Percentiles rank a stretch among this genome's conserved stretches.
These are phyloP conservation scores for Sanguinoderma infundibulare DNA, from an alignment of 1,284 basidiomycete genomes.

Conservation along the genomic window DNA sequence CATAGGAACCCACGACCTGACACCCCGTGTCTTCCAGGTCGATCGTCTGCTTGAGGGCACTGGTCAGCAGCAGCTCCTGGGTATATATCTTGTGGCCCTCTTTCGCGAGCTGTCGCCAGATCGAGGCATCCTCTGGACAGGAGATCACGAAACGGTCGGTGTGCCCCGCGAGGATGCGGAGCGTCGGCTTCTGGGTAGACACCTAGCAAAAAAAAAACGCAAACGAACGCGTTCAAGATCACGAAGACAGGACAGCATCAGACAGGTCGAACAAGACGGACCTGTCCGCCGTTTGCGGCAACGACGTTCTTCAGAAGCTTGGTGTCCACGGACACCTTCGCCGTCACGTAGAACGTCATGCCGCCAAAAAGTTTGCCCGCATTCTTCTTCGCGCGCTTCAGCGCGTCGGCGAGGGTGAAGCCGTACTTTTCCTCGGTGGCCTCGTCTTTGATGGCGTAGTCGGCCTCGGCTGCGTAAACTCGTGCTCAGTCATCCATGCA, in stretches of 20 bases:
- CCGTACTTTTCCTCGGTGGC: constrained; percentile 65
- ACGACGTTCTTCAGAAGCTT: constrained; percentile 71
- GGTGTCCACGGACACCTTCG: constrained; percentile 55
- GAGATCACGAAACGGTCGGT: constrained; percentile 64
- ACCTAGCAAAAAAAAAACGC: too few relatives aligned
- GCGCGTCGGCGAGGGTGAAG: constrained; percentile 63
- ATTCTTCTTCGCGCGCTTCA: constrained; percentile 56
- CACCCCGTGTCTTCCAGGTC: constrained; percentile 55
- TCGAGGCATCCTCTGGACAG: constrained; percentile 57
- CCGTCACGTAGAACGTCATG: constrained; percentile 76
- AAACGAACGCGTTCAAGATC: not conserved
- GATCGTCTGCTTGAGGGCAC: constrained; percentile 65
- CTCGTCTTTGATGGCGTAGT: constrained; percentile 63
- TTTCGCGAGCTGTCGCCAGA: constrained; percentile 62
- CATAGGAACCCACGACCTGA: constrained; percentile 25
- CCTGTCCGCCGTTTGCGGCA: constrained; percentile 69
- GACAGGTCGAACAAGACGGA: constrained; percentile 40
- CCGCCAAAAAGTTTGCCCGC: constrained; percentile 61
- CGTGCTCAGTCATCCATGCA: not conserved
- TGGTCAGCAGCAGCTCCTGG: constrained; percentile 66
- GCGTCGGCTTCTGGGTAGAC: constrained; percentile 53
- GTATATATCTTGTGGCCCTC: constrained; percentile 66
- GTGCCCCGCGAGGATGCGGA: constrained; percentile 56
- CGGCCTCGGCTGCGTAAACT: constrained; percentile 57
- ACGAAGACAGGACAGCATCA: not conserved